Conservation (phyloP, 1,139 yeast species). For the Hanseniaspora uvarum region DNA sequence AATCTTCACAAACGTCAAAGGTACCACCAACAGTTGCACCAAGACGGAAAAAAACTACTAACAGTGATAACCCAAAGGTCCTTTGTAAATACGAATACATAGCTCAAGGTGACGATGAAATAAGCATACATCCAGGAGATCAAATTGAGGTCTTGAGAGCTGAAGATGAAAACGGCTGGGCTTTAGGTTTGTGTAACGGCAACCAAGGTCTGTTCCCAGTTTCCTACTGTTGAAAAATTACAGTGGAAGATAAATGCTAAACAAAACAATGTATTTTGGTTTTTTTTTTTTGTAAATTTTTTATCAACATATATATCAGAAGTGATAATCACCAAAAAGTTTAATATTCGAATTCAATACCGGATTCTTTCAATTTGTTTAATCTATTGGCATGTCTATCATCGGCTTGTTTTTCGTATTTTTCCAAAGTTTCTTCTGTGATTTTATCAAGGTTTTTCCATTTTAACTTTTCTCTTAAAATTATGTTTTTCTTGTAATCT, state of each 20-base stretch:
- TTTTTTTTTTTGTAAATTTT: not conserved
- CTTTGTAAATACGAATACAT: constrained; percentile 69
- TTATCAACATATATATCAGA: not conserved
- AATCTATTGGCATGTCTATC: constrained; percentile 31
- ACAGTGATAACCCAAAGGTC: constrained; percentile 36
- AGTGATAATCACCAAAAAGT: not conserved
- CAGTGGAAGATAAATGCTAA: no score
- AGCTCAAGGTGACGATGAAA: constrained; percentile 77
- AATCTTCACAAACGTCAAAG: constrained; percentile 5
- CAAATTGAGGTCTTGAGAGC: constrained; percentile 55
- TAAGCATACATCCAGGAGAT: constrained; percentile 66
- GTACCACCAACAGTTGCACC: constrained; percentile 34
- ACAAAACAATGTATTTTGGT: not conserved
- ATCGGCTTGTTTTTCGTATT: constrained; percentile 28
- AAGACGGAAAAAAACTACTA: constrained; percentile 48
- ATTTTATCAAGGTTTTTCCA: constrained; percentile 31
- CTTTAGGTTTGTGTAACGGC: constrained; percentile 78
- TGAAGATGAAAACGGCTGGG: constrained; percentile 93
- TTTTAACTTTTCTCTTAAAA: constrained; percentile 39
- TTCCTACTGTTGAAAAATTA: constrained; percentile 40
- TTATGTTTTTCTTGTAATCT: constrained; percentile 39
- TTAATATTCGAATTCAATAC: constrained; percentile 29
- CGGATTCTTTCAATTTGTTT: constrained; percentile 29
- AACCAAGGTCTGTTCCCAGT: constrained; percentile 71
- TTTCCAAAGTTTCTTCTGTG: constrained; percentile 25